These are phyloP conservation scores for Rhizomucor pusillus DNA, from an alignment of 371 early-diverging fungal species.

Conservation along the genomic window DNA sequence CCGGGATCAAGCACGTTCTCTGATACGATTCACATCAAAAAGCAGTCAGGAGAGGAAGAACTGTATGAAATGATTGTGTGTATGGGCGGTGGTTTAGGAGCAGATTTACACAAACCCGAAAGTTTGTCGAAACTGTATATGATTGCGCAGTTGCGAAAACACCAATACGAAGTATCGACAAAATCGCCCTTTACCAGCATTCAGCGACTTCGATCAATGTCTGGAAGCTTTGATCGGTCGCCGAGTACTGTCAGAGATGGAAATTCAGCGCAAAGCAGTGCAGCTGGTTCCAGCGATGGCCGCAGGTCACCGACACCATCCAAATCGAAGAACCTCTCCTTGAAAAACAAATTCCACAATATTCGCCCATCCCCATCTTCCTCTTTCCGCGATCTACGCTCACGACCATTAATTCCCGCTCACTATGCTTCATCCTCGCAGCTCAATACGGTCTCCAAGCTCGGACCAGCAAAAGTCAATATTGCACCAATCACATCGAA, in stretches of 20 bases:
- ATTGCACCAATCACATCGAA: conserved; percentile 28
- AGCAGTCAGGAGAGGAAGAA: conserved; percentile 37
- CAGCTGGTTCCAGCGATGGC: too few relatives aligned
- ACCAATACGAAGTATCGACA: conserved; percentile 9
- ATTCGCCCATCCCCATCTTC: too few relatives aligned
- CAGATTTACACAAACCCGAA: conserved; percentile 19
- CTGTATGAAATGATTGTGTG: conserved; percentile 39
- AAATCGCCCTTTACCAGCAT: not conserved
- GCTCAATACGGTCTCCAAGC: conserved; percentile 7
- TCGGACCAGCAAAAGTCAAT: conserved; percentile 22
- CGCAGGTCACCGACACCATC: too few relatives aligned
- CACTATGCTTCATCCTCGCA: conserved; percentile 12
- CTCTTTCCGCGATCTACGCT: conserved; percentile 3
- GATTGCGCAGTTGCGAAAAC: conserved; percentile 16
- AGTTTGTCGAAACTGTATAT: conserved; percentile 12
- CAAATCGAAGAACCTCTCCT: too few relatives aligned
- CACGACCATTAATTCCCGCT: conserved; percentile 5
- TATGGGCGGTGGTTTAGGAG: conserved; percentile 53
- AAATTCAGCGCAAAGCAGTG: too few relatives aligned
- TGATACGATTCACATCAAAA: conserved; percentile 42
- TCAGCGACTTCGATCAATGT: not conserved
- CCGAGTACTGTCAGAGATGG: too few relatives aligned
- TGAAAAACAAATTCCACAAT: too few relatives aligned
- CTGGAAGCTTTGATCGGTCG: too few relatives aligned
- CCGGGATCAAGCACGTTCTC: conserved; percentile 33